These are phyloP conservation scores for Saccharomyces paradoxus DNA, from an alignment of 805 yeast genomes.

Conservation along the genomic window DNA sequence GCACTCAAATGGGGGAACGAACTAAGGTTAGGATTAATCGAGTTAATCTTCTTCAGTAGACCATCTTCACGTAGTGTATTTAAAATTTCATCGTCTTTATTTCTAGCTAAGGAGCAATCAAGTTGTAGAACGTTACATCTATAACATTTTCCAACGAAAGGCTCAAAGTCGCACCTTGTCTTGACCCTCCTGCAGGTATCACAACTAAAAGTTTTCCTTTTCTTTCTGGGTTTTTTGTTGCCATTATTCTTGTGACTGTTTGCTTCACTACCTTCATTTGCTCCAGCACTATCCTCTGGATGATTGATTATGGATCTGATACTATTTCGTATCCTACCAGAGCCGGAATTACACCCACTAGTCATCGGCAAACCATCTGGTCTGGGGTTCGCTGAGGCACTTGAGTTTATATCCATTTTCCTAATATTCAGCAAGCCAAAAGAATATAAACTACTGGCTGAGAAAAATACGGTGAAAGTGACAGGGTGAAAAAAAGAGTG, in stretches of 20 bases:
- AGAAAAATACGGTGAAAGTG: not conserved
- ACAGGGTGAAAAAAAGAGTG: not conserved
- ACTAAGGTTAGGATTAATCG: conserved; percentile 2
- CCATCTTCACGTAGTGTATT: conserved; percentile 2
- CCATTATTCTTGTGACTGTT: not conserved
- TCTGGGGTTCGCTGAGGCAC: not conserved
- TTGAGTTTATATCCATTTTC: not conserved
- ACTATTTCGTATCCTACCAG: not conserved
- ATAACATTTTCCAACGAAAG: conserved; percentile 38
- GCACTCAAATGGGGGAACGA: not conserved
- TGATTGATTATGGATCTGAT: not conserved
- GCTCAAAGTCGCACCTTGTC: conserved; percentile 49
- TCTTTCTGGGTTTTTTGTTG: conserved; percentile 26
- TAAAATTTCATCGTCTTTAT: conserved; percentile 21
- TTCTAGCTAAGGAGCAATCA: conserved; percentile 40
- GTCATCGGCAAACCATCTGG: not conserved
- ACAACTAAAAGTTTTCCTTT: conserved; percentile 40
- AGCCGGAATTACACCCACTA: not conserved
- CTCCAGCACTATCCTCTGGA: not conserved
- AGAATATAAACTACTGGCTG: not conserved
- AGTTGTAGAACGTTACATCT: conserved; percentile 42
- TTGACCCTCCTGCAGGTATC: conserved; percentile 46
- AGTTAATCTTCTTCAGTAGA: conserved; percentile 3
- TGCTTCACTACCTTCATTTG: not conserved
- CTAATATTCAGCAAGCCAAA: not conserved